These are phyloP conservation scores for Trichoderma sp. DNA, from an alignment of 2,329 filamentous ascomycete genomes.

Conservation along the genomic window DNA sequence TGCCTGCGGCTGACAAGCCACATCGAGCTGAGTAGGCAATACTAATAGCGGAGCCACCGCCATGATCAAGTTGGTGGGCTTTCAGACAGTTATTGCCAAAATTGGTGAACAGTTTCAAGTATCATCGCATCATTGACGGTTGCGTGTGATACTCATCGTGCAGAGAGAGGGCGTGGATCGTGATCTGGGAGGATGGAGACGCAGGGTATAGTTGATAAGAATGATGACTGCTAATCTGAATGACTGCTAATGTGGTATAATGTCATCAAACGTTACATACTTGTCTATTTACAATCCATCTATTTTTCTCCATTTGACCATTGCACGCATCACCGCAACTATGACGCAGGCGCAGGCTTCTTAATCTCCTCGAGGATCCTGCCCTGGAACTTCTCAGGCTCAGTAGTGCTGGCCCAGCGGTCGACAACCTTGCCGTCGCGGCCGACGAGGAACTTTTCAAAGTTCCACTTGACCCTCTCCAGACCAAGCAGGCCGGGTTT, in stretches of 20 bases:
- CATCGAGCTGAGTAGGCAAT: neutral
- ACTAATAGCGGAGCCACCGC: neutral
- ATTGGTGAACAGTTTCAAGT: neutral
- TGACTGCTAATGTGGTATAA: neutral
- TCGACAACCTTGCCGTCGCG: conserved; percentile 82
- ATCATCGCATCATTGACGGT: neutral
- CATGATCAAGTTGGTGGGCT: neutral
- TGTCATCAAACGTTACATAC: neutral
- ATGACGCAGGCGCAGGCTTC: conserved; percentile 37
- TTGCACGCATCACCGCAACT: neutral
- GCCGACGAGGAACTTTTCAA: conserved; percentile 95
- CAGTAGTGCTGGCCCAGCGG: conserved; percentile 84
- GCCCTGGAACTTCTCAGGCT: conserved; percentile 78
- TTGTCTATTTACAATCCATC: conserved; percentile 15
- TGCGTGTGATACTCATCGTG: neutral
- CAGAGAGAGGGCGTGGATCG: neutral
- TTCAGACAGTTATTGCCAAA: neutral
- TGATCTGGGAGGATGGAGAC: neutral
- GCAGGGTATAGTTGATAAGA: neutral
- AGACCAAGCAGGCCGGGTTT: conserved; percentile 84
- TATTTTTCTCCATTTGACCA: neutral
- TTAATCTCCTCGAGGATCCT: conserved; percentile 74
- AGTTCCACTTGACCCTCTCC: conserved; percentile 98
- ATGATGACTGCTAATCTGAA: neutral
- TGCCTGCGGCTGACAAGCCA: neutral